Evolutionary conservation across 2,329 filamentous ascomycete genomes (phyloP), one percentile per base, ranked within the genome.

Genomic region (Aspergillus nomiae): DNA sequence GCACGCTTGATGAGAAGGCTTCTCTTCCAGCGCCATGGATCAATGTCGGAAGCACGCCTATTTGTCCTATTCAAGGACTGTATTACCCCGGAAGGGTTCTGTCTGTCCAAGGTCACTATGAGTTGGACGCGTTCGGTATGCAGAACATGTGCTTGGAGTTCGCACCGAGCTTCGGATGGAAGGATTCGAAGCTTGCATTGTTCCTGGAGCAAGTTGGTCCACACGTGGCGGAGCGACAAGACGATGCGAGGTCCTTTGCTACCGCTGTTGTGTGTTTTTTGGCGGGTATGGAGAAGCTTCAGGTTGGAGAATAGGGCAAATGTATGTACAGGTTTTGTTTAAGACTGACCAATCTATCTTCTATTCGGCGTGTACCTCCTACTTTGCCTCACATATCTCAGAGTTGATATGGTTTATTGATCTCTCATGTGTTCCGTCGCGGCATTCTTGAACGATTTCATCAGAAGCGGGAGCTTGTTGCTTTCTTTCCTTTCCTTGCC

Each of bases 101-200:
- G n/a, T 70, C 73, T 1, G 74, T 71, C 43, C 74, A 76, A 21
- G 74, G 74, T 0, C 74, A 76, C 53, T 76, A 74, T 32, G 74
- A 76, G 46, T 73, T 76, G 19, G 73, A 76, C 41, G 57, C 65
- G 4, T 72, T 66, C 19, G 66, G 65, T 19, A 76, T 74, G 30
- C 51, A 57, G 1, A 72, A 73, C 56, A 67, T 71, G 56, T 63
- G 65, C 14, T 34, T 58, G 4, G 72, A 70, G 48, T 75, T 75
- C 63, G 71, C 58, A 3, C 58, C 60, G 14, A 59, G 70, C 19
- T 34, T 21, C 14, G 66, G 63, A 8, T 76, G 74, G 74, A 30
- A 68, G 10, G 60, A 51, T 30, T 36, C 51, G 19, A 54, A 54
- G 32, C 51, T 54, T 10, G 51, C 51, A 11, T 19, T 54, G 19